phyloP scores from a whole-genome alignment of 306 rosid species.

The Macrotyloma uniflorum region DNA sequence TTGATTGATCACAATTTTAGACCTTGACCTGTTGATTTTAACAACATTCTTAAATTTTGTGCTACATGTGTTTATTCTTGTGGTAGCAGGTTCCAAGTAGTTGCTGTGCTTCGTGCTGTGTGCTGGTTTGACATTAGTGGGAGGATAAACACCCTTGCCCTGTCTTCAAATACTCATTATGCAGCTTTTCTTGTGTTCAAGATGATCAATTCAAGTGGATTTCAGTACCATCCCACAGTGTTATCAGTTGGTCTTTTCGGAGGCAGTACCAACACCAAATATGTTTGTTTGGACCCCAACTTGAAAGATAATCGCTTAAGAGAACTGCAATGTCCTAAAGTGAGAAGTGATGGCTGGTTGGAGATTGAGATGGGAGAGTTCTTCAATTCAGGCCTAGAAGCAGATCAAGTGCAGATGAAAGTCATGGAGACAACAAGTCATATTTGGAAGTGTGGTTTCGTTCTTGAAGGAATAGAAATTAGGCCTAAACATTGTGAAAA shows the following conservation, averaged over 20 bases:
- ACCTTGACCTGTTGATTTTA: background rate
- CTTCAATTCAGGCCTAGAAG: constrained; percentile 46
- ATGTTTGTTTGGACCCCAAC: constrained; percentile 18
- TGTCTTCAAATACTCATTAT: constrained; percentile 60
- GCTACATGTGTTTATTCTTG: background rate
- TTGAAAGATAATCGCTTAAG: background rate
- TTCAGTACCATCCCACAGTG: constrained; percentile 40
- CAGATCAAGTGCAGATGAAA: constrained; percentile 52
- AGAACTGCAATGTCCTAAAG: constrained; percentile 31
- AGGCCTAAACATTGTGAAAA: background rate
- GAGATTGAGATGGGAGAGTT: constrained; percentile 69
- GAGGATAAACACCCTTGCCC: constrained; percentile 37
- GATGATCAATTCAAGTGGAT: constrained; percentile 37
- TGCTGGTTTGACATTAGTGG: constrained; percentile 66
- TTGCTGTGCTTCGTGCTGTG: constrained; percentile 48
- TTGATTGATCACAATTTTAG: background rate
- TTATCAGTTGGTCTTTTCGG: constrained; percentile 40
- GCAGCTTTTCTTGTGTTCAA: constrained; percentile 62
- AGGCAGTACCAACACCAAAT: background rate
- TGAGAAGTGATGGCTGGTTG: constrained; percentile 62
- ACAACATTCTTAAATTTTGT: background rate
- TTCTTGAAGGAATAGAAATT: constrained; percentile 3
- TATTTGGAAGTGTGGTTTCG: constrained; percentile 50
- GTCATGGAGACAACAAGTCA: constrained; percentile 38
- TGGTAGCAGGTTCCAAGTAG: constrained; percentile 51